A percentile compares a stretch with the other conserved stretches of the same genome.
phyloP scores from a whole-genome alignment of 129 eudicot species.

The Lonicera japonica region DNA sequence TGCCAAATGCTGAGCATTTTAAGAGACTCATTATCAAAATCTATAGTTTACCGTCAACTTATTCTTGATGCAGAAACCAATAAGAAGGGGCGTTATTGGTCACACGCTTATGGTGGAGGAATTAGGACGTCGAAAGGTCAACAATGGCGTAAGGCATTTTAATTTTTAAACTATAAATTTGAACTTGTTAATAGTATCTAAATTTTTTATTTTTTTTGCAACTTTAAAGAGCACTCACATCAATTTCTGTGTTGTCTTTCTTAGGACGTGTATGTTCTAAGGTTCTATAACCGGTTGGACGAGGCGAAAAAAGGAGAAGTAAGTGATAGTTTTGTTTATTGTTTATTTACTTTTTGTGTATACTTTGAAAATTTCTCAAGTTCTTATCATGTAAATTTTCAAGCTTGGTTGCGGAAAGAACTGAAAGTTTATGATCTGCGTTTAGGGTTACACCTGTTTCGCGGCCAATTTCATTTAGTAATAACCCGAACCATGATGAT shows the following conservation, averaged over 20 bases:
- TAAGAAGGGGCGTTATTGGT: slow-evolving; percentile 77
- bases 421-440: slow-evolving; percentile 2
- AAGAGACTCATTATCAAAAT: neutral
- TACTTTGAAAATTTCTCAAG: neutral
- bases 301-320: slow-evolving; percentile 93
- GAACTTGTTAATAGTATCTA: neutral
- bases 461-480: too few relatives aligned
- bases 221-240: slow-evolving; percentile 1
- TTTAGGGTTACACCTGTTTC: too few relatives aligned
- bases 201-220: neutral
- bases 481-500: too few relatives aligned
- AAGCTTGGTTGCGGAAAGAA: too few relatives aligned
- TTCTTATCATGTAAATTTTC: neutral
- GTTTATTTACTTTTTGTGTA: neutral
- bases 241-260: slow-evolving; percentile 12
- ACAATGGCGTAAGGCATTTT: slow-evolving; percentile 56
- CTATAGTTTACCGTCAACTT: neutral
- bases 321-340: slow-evolving; percentile 26
- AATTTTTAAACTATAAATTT: neutral
- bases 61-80: slow-evolving; percentile 67
- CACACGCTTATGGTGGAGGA: slow-evolving; percentile 88
- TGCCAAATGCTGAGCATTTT: too few relatives aligned
- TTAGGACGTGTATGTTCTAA: slow-evolving; percentile 81
- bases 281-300: slow-evolving; percentile 88
- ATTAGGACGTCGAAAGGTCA: slow-evolving; percentile 61